Percentiles rank a stretch among this genome's conserved stretches.
phyloP scores from a whole-genome alignment of 1,139 yeast species.

The Cylindricascospora bacillispora region DNA sequence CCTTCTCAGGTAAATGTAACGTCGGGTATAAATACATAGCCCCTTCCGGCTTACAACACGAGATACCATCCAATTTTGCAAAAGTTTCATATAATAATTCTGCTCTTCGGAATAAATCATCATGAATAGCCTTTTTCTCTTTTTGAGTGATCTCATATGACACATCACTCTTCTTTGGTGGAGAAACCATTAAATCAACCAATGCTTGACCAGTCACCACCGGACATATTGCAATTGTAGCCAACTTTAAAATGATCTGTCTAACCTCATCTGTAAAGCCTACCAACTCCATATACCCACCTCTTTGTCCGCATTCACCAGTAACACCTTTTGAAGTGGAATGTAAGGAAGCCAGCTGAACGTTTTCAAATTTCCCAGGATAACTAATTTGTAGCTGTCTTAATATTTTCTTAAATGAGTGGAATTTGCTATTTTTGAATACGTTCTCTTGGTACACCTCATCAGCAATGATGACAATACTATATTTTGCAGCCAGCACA shows the following conservation, averaged over 20 bases:
- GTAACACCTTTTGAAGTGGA: slow-evolving; percentile 93
- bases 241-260: slow-evolving; percentile 65
- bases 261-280: slow-evolving; percentile 64
- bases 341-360: slow-evolving; percentile 84
- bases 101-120: slow-evolving; percentile 54
- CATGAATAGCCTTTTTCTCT: slow-evolving; percentile 53
- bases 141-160: slow-evolving; percentile 52
- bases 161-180: slow-evolving; percentile 66
- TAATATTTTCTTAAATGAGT: slow-evolving; percentile 57
- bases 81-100: slow-evolving; percentile 55
- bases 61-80: slow-evolving; percentile 60
- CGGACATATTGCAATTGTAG: slow-evolving; percentile 83
- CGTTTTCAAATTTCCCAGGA: slow-evolving; percentile 47
- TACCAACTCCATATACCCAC: slow-evolving; percentile 90
- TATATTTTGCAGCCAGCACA: slow-evolving; percentile 68
- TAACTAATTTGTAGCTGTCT: slow-evolving; percentile 41
- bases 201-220: slow-evolving; percentile 90
- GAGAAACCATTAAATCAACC: slow-evolving; percentile 84
- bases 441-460: slow-evolving; percentile 94
- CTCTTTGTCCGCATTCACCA: slow-evolving; percentile 99
- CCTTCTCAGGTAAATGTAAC: slow-evolving; percentile 48
- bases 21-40: slow-evolving; percentile 95
- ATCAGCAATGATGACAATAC: slow-evolving; percentile 85
- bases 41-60: slow-evolving; percentile 83
- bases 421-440: slow-evolving; percentile 45